Evolutionary conservation across 495 filamentous ascomycete genomes (phyloP), one percentile per base, ranked within the genome.

Genomic region (Astrothelium macrocarpum): DNA sequence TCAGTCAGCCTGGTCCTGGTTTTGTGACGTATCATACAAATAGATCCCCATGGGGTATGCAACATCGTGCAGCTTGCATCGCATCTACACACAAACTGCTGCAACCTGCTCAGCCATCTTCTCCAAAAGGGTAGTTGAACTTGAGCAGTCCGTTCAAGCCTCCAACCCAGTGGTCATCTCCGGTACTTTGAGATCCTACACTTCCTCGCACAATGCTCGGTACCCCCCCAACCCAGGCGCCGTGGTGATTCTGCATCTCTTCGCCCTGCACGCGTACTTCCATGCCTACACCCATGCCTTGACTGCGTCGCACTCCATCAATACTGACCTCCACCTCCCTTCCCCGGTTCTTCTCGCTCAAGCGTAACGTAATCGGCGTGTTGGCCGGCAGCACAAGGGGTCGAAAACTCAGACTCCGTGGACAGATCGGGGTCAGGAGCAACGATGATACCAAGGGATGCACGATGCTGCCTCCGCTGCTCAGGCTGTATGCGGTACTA

Each of bases 41-140:
- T 56, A 2, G 49, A 56, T 26, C 23, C 49, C 49, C 9, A 56
- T 56, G 20, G 20, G 9, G 49, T 29, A 29, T n/a, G 49, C 23
- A 12, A 29, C 49, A 29, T 9, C 25, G 20, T 56, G 49, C 49
- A 56, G 49, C 20, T 3, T 56, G 20, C 34, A 39, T 49, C 12
- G n/a, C 20, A 56, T 29, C 9, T 29, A 56, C 49, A 56, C 12
- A 29, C 12, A 36, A 34, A 20, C 2, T 3, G 11, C 14, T 34
- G 31, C 59, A 18, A 20, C n/a, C 7, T 60, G 31, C 34, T 64
- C 49, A 70, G 45, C 25, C 68, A 68, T 87, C 80, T 71, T 95
- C 90, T 0, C 94, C 94, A 78, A 98, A 97, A 2, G 95, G 91
- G 77, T 96, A 88, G 73, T 98, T 98, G 70, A 97, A 98, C 77